Base-by-base conservation (phyloP, 2,329 filamentous ascomycete genomes). In the Aspergillus hortae region DNA sequence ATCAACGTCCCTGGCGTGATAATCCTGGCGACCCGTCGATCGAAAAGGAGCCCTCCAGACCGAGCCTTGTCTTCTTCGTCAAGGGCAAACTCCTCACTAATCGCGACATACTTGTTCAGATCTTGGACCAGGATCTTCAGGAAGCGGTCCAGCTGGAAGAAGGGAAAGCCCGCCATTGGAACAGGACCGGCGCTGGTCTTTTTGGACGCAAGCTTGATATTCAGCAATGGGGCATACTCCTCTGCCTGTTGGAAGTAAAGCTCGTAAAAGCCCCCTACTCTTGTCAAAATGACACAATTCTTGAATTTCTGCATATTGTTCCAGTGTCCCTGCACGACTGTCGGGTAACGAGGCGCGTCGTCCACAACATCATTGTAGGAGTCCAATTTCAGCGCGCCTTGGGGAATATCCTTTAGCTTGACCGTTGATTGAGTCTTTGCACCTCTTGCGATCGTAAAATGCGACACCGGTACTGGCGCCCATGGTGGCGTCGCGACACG, bases 231-330 rank as follows among this genome's bases (percentile, higher is more conserved):
- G 1, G 88, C 92, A 68, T 88, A 88, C 66, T 96, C 86, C 53
- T 95, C 89, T 10, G 95, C 94, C 68, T 99, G 92, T 63, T 95
- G 88, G 70, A 97, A 95, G 74, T 99, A 99, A 53, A 99, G 77
- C 81, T 99, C 94, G 72, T 97, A 99, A 73, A 99, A 99, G 54
- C 92, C 87, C 51, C 94, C 94, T 25, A 99, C 91, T 51, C 92
- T 84, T 4, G 94, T 99, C 54, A 99, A 75, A 6, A 99, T 72
- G 36, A 99, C 88, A 72, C 92, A 97, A 63, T 95, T 90, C 63
- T 86, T 83, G 73, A 95, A 96, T 64, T 88, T 91, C 60, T 85
- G 81, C 87, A 97, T 96, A 73, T 96, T 95, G 60, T 86, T 89
- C 51, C 85, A 83, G 25, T 90, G 92, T 68, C 96, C 91, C 65